Conservation (phyloP, 495 filamentous ascomycete genomes). For the Penicillium canariense region DNA sequence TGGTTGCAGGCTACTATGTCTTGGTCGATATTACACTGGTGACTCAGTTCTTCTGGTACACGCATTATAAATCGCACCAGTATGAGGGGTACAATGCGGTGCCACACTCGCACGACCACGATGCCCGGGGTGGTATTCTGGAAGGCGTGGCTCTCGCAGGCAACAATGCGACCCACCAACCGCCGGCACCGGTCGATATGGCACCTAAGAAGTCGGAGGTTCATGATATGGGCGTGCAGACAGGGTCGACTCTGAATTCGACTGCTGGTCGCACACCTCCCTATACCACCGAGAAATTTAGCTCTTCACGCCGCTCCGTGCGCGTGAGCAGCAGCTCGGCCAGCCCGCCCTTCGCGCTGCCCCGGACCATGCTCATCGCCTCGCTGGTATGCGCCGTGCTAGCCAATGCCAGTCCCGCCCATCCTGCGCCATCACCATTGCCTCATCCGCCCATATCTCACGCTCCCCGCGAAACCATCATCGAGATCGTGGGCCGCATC, state of each 20-base stretch:
- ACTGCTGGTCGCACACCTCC: conserved; percentile 26
- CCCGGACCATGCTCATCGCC: conserved; percentile 45
- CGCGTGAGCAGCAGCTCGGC: conserved; percentile 22
- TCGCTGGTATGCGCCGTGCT: conserved; percentile 48
- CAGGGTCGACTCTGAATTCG: conserved; percentile 20
- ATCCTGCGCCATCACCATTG: conserved; percentile 8
- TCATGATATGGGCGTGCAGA: conserved; percentile 33
- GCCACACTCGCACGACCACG: conserved; percentile 20
- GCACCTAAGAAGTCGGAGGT: conserved; percentile 22
- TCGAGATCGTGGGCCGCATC: conserved; percentile 53
- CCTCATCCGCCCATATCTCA: conserved; percentile 22
- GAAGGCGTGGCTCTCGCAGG: conserved; percentile 33
- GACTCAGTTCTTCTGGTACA: conserved; percentile 69
- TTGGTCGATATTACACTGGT: conserved; percentile 63
- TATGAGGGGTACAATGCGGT: conserved; percentile 30
- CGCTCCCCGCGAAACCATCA: conserved; percentile 23
- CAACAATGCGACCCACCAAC: conserved; percentile 14
- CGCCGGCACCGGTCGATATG: conserved; percentile 22
- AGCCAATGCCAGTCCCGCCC: conserved; percentile 44
- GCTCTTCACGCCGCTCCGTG: conserved; percentile 32
- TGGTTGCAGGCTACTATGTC: conserved; percentile 67
- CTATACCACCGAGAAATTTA: conserved; percentile 42
- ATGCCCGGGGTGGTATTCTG: conserved; percentile 22
- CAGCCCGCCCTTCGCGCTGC: conserved; percentile 36
- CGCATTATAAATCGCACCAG: conserved; percentile 42